These are phyloP conservation scores for Wickerhamiella australiensis DNA, from an alignment of 805 yeast genomes.

Conservation along the genomic window DNA sequence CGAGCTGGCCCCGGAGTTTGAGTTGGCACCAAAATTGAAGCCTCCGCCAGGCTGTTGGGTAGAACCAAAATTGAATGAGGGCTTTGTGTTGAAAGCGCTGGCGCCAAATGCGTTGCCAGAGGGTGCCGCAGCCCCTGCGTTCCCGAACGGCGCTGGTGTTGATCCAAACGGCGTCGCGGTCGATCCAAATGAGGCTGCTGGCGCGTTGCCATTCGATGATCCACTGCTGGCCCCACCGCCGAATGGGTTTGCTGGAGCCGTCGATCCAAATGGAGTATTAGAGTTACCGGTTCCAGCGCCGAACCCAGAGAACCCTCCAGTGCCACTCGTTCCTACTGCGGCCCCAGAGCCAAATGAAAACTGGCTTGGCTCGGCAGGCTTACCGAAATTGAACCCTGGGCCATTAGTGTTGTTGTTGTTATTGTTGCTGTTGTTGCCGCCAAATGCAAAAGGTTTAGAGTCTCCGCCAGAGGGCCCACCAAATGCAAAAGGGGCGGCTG, in stretches of 20 bases:
- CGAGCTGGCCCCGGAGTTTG: not conserved
- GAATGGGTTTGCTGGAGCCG: not conserved
- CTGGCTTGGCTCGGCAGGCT: not conserved
- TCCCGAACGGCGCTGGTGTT: not conserved
- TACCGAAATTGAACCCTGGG: not conserved
- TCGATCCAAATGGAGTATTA: not conserved
- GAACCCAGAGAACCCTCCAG: not conserved
- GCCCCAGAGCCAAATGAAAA: not conserved
- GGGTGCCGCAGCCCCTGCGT: not conserved
- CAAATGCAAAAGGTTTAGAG: not conserved
- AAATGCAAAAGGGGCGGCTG: no score
- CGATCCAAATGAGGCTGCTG: no score
- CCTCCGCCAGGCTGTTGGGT: not conserved
- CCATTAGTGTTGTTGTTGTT: no score
- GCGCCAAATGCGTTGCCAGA: not conserved
- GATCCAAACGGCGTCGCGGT: not conserved
- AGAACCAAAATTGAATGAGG: constrained; percentile 6
- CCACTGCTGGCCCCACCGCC: not conserved
- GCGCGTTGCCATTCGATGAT: not conserved
- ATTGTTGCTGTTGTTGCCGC: not conserved
- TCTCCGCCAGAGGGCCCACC: not conserved
- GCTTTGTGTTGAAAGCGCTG: not conserved
- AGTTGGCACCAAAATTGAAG: constrained; percentile 1
- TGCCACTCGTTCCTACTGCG: not conserved
- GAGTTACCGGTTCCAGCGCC: not conserved